phyloP scores from a whole-genome alignment of 2,329 filamentous ascomycete species.

The Phaeosphaeriaceae sp. region DNA sequence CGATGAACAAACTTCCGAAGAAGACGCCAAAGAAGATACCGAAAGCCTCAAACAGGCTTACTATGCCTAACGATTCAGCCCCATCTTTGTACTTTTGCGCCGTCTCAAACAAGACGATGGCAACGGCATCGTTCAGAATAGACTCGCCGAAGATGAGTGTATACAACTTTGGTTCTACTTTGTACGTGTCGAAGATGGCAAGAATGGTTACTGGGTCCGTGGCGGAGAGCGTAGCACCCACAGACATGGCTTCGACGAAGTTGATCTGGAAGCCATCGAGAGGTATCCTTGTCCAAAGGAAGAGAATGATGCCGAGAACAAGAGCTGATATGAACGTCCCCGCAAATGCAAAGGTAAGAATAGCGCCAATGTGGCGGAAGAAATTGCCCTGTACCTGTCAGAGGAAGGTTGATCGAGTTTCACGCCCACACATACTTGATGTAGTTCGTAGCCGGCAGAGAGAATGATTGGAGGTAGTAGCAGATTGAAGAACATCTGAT shows the following conservation, averaged over 20 bases:
- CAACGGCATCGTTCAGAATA: constrained; percentile 96
- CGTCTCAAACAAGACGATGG: constrained; percentile 98
- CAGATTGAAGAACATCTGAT: constrained; percentile 99
- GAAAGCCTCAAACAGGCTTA: constrained; percentile 88
- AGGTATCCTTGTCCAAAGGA: constrained; percentile 85
- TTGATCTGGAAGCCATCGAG: constrained; percentile 85
- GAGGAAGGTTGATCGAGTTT: not conserved
- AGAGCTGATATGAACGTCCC: constrained; percentile 96
- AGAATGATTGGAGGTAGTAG: constrained; percentile 98
- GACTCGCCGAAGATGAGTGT: constrained; percentile 99
- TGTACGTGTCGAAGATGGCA: constrained; percentile 99
- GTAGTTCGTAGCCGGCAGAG: constrained; percentile 94
- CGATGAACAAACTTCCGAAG: constrained; percentile 91
- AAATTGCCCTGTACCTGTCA: constrained; percentile 75
- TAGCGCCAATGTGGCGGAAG: constrained; percentile 97
- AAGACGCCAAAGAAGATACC: constrained; percentile 96
- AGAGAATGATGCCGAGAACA: constrained; percentile 90
- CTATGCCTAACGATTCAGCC: constrained; percentile 71
- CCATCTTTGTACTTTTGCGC: constrained; percentile 90
- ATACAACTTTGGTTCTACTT: constrained; percentile 97
- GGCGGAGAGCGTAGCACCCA: constrained; percentile 93
- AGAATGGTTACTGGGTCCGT: constrained; percentile 98
- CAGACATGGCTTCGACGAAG: constrained; percentile 95
- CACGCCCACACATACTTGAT: constrained; percentile 67
- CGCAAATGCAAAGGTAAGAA: constrained; percentile 95